phyloP scores from a whole-genome alignment of 2,329 filamentous ascomycete species.

The Cytospora piceicola region DNA sequence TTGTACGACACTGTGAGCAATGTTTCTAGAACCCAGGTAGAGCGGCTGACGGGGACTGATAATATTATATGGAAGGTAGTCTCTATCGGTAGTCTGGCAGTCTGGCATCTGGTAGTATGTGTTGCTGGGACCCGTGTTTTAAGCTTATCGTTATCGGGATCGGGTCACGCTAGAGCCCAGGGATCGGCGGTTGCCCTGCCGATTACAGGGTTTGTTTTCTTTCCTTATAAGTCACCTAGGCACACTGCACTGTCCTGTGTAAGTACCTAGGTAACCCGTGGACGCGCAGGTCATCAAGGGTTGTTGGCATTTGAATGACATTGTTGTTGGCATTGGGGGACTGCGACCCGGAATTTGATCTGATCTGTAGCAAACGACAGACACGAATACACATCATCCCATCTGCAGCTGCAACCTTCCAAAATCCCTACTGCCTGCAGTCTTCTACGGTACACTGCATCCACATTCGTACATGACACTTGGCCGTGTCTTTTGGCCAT shows the following conservation, averaged over 20 bases:
- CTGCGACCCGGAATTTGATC: neutral
- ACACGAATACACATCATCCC: neutral
- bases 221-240: neutral
- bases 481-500: neutral
- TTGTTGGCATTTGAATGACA: neutral
- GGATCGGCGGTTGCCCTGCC: slow-evolving; percentile 22
- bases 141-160: slow-evolving; percentile 1
- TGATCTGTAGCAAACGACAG: neutral
- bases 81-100: too few relatives aligned
- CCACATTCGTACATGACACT: neutral
- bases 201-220: slow-evolving; percentile 23
- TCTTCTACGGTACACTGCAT: neutral
- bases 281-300: neutral
- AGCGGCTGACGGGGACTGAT: neutral
- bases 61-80: neutral
- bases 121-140: neutral
- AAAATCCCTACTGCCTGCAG: too few relatives aligned
- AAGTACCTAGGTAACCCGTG: neutral
- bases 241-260: neutral
- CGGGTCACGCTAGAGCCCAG: neutral
- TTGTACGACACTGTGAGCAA: neutral
- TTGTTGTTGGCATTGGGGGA: neutral
- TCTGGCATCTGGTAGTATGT: neutral
- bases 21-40: neutral
- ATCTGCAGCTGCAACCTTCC: neutral